Evolutionary conservation across 345 rosid genomes (phyloP).

Genomic region (Brassica juncea): DNA sequence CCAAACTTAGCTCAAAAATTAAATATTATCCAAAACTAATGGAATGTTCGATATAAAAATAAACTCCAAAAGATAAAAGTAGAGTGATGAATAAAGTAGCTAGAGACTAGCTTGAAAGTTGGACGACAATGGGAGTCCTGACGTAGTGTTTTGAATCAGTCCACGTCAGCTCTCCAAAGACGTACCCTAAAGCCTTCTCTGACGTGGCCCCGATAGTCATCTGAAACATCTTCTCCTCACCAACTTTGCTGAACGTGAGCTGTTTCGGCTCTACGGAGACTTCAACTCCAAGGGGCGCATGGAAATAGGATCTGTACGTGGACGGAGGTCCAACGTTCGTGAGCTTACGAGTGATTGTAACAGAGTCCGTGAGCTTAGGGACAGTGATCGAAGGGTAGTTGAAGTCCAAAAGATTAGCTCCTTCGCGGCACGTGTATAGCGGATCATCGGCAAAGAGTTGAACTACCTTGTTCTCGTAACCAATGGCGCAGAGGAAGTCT

Average conservation of each 20-base stretch:
- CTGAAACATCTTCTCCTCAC: conserved; percentile 54
- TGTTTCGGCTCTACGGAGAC: conserved; percentile 50
- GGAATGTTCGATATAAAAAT: neutral
- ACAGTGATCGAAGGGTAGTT: conserved; percentile 79
- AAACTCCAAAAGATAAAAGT: neutral
- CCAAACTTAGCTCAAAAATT: neutral
- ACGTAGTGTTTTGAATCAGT: conserved; percentile 41
- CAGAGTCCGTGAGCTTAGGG: conserved; percentile 32
- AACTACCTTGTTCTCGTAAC: conserved; percentile 53
- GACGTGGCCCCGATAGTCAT: conserved; percentile 27
- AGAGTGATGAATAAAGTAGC: neutral
- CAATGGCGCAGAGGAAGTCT: conserved; percentile 65
- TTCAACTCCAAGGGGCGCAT: conserved; percentile 48
- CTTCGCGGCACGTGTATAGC: conserved; percentile 46
- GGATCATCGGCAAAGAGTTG: conserved; percentile 34
- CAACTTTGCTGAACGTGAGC: conserved; percentile 48
- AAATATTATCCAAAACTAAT: conserved; percentile 5
- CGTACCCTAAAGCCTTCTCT: conserved; percentile 34
- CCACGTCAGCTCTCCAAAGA: conserved; percentile 55
- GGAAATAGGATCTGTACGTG: conserved; percentile 46
- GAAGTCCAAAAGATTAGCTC: conserved; percentile 49
- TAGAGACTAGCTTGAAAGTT: conserved; percentile 8
- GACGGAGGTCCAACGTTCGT: conserved; percentile 72
- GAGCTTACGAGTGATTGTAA: conserved; percentile 49
- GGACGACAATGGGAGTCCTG: conserved; percentile 44